Evolutionary conservation across 2,329 filamentous ascomycete genomes (phyloP).

Genomic region (Botryotinia globosa): DNA sequence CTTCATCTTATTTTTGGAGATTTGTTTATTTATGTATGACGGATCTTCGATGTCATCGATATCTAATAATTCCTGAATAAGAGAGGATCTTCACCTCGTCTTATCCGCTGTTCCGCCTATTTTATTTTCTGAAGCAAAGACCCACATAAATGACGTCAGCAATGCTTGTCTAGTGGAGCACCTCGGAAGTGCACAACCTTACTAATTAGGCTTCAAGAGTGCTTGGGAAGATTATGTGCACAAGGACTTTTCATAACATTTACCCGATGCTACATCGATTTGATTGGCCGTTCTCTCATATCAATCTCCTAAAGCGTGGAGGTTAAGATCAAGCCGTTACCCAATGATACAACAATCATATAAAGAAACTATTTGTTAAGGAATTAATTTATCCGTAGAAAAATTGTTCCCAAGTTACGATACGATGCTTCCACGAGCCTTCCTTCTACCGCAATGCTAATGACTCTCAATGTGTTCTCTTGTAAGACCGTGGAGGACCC

Average conservation of each 20-base stretch:
- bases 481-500: background rate
- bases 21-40: background rate
- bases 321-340: background rate
- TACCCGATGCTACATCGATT: background rate
- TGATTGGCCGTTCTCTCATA: background rate
- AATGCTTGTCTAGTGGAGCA: conserved; percentile 5
- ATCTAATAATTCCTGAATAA: background rate
- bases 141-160: conserved; percentile 4
- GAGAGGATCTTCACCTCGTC: background rate
- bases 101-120: background rate
- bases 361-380: background rate
- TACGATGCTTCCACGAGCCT: background rate
- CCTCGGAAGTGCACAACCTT: background rate
- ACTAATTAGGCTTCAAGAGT: too few relatives aligned
- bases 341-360: background rate
- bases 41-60: background rate
- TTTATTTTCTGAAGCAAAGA: background rate
- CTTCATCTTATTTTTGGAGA: background rate
- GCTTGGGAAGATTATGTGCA: background rate
- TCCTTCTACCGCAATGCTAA: background rate
- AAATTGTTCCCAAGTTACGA: background rate
- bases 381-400: background rate
- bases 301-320: background rate
- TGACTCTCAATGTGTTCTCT: background rate
- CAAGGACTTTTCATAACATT: background rate